These are phyloP conservation scores for Pseudocercospora crystallina DNA, from an alignment of 2,329 filamentous ascomycete species.

Conservation along the genomic window DNA sequence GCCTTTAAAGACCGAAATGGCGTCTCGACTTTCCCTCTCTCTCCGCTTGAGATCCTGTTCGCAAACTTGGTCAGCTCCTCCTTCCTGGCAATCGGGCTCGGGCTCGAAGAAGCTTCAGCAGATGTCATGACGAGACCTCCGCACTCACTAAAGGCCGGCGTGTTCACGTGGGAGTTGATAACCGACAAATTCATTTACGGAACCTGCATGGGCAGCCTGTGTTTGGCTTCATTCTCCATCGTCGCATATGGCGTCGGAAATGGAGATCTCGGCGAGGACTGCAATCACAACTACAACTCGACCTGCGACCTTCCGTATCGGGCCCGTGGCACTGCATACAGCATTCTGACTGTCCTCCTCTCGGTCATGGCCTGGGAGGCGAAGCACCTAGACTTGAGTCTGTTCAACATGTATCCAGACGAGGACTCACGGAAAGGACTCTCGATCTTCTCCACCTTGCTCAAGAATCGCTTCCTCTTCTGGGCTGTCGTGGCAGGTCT, in stretches of 20 bases:
- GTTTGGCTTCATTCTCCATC: constrained; percentile 45
- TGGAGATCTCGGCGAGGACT: constrained; percentile 44
- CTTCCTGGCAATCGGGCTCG: constrained; percentile 49
- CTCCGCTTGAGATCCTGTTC: constrained; percentile 50
- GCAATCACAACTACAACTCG: constrained; percentile 46
- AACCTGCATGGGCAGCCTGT: constrained; percentile 46
- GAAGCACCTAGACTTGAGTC: constrained; percentile 45
- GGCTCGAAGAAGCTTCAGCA: constrained; percentile 46
- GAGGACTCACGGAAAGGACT: constrained; percentile 27
- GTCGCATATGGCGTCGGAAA: constrained; percentile 46
- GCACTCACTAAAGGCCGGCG: constrained; percentile 43
- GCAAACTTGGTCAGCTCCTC: constrained; percentile 50
- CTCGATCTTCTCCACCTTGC: constrained; percentile 36
- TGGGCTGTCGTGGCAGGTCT: constrained; percentile 45
- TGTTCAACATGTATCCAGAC: constrained; percentile 48
- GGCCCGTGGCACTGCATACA: constrained; percentile 47
- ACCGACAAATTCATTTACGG: constrained; percentile 51
- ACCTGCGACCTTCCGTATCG: constrained; percentile 46
- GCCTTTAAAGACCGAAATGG: constrained; percentile 46
- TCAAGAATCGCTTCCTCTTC: constrained; percentile 44
- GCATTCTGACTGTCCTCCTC: constrained; percentile 45
- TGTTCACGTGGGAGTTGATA: constrained; percentile 49
- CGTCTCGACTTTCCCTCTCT: constrained; percentile 47
- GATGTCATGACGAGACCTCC: constrained; percentile 50
- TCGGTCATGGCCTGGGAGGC: constrained; percentile 51